Percentiles rank a stretch among this genome's conserved stretches.
These are phyloP conservation scores for Oryza longistaminata DNA, from an alignment of 176 grass and related monocot species.

Conservation along the genomic window DNA sequence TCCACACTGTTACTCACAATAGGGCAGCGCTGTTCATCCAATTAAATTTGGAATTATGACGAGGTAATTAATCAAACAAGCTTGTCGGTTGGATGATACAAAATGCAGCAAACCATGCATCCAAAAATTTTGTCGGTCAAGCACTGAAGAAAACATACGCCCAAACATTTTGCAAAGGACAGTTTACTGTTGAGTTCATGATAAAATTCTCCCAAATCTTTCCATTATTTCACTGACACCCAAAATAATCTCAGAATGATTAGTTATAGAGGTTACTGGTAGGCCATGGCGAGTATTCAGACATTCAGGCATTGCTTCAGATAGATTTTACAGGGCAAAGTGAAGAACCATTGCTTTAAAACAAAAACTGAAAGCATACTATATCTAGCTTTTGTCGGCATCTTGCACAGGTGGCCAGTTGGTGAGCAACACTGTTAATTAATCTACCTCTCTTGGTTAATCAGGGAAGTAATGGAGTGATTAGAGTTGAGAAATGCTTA, in stretches of 20 bases:
- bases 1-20: neutral
- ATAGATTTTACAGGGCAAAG: too few relatives aligned
- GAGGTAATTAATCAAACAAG: neutral
- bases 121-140: neutral
- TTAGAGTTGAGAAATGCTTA: neutral
- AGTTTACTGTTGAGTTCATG: neutral
- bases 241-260: too few relatives aligned
- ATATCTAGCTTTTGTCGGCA: too few relatives aligned
- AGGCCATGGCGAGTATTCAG: too few relatives aligned
- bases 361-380: too few relatives aligned
- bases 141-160: neutral
- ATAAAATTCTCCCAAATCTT: neutral
- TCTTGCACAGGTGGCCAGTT: too few relatives aligned
- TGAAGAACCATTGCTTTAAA: too few relatives aligned
- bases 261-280: too few relatives aligned
- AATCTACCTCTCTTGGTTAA: too few relatives aligned
- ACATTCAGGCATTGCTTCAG: too few relatives aligned
- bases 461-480: neutral
- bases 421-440: too few relatives aligned
- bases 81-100: neutral
- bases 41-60: neutral
- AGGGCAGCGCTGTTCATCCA: neutral
- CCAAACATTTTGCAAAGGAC: neutral
- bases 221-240: too few relatives aligned
- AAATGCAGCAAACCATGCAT: neutral